Evolutionary conservation across 441 rosid genomes (phyloP).

Genomic region (Adansonia grandidieri): DNA sequence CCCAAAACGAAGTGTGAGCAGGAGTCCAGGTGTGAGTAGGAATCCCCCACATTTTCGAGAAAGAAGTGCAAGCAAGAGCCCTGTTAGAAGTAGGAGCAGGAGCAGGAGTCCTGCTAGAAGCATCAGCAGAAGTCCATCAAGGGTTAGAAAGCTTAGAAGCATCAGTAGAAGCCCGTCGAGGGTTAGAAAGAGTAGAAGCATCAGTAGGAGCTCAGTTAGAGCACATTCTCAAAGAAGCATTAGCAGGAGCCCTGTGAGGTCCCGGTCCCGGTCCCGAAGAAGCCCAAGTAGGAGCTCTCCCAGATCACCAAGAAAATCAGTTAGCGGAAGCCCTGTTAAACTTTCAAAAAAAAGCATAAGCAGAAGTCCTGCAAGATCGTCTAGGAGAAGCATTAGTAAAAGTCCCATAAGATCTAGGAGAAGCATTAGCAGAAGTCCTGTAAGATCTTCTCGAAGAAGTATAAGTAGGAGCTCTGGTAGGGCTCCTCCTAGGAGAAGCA

Average conservation of each 20-base stretch:
- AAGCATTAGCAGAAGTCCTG: conserved; percentile 60
- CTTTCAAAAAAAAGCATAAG: conserved; percentile 45
- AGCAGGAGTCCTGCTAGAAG: conserved; percentile 47
- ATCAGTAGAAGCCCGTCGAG: conserved; percentile 59
- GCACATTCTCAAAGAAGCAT: conserved; percentile 37
- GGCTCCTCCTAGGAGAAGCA: conserved; percentile 52
- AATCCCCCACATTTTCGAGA: conserved; percentile 39
- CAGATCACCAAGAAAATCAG: conserved; percentile 32
- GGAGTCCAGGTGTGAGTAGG: conserved; percentile 54
- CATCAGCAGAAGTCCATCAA: conserved; percentile 60
- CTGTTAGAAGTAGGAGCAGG: conserved; percentile 45
- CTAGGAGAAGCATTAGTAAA: conserved; percentile 59
- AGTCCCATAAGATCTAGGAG: conserved; percentile 56
- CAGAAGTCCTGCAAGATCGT: conserved; percentile 53
- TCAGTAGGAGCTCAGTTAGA: conserved; percentile 49
- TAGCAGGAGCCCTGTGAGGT: conserved; percentile 37
- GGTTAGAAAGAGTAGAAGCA: conserved; percentile 38
- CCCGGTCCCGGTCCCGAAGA: neutral
- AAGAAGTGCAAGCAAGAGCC: conserved; percentile 41
- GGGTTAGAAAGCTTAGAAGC: conserved; percentile 39
- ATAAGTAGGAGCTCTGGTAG: conserved; percentile 72
- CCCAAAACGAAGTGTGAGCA: conserved; percentile 50
- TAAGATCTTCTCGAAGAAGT: conserved; percentile 54
- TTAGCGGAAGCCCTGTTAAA: conserved; percentile 54
- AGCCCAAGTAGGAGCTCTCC: conserved; percentile 37